These are phyloP conservation scores for Thelephora ganbajun DNA, from an alignment of 768 basidiomycete species.

Conservation along the genomic window DNA sequence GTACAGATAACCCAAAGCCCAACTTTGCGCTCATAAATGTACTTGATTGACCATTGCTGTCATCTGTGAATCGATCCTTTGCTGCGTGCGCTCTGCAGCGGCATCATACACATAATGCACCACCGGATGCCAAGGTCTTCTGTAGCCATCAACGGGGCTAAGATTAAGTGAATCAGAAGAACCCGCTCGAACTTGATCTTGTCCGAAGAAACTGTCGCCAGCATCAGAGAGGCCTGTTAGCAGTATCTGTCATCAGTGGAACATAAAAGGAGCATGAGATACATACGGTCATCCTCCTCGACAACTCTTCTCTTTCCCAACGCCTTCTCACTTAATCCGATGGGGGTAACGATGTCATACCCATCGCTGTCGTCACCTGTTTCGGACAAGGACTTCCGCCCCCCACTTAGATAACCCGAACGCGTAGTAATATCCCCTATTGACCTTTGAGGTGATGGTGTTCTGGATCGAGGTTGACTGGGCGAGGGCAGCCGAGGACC, in stretches of 20 bases:
- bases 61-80: constrained; percentile 34
- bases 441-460: constrained; percentile 52
- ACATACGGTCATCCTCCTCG: constrained; percentile 40
- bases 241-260: not conserved
- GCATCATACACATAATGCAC: constrained; percentile 85
- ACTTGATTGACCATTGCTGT: constrained; percentile 8
- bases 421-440: constrained; percentile 1
- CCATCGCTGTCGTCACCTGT: constrained; percentile 6
- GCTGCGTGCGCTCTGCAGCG: constrained; percentile 64
- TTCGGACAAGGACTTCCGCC: constrained; percentile 11
- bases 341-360: constrained; percentile 19
- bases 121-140: constrained; percentile 26
- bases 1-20: not conserved
- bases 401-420: constrained; percentile 12
- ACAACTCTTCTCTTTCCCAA: constrained; percentile 69
- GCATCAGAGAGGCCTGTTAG: constrained; percentile 35
- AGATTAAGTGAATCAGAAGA: constrained; percentile 23
- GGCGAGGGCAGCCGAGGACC: constrained; percentile 57
- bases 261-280: not conserved
- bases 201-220: constrained; percentile 38
- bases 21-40: not conserved
- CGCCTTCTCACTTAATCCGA: constrained; percentile 73
- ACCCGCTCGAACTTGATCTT: constrained; percentile 19
- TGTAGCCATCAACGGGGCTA: constrained; percentile 32
- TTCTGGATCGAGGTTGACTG: constrained; percentile 34